These are phyloP conservation scores for Lophiostoma macrostomum DNA, from an alignment of 495 filamentous ascomycete species.

Conservation along the genomic window DNA sequence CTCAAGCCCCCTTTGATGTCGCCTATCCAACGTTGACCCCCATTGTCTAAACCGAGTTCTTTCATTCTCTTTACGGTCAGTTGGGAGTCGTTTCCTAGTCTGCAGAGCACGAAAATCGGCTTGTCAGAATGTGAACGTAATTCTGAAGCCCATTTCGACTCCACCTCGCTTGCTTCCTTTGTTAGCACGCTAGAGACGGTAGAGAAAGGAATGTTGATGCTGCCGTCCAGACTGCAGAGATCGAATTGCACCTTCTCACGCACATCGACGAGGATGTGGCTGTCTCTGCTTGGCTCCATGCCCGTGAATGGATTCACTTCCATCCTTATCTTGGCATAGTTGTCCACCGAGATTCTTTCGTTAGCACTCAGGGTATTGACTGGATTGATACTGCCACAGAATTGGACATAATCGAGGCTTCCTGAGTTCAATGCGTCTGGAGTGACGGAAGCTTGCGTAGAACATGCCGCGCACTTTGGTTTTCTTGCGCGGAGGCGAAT, in stretches of 20 bases:
- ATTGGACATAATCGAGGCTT: constrained; percentile 70
- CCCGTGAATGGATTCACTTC: constrained; percentile 20
- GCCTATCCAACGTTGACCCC: constrained; percentile 58
- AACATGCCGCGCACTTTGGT: constrained; percentile 71
- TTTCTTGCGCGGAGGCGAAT: constrained; percentile 67
- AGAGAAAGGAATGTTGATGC: constrained; percentile 75
- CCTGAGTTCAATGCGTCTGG: constrained; percentile 59
- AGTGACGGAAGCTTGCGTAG: constrained; percentile 57
- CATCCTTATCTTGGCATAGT: constrained; percentile 44
- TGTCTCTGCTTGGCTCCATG: constrained; percentile 16
- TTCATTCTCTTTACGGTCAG: constrained; percentile 68
- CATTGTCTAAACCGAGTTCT: constrained; percentile 58
- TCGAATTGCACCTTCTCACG: constrained; percentile 79
- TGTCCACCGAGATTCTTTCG: constrained; percentile 59
- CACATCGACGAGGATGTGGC: constrained; percentile 72
- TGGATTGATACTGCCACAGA: constrained; percentile 61
- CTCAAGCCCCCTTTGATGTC: constrained; percentile 80
- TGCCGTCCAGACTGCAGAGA: constrained; percentile 69
- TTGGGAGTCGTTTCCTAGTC: constrained; percentile 87
- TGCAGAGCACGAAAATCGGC: constrained; percentile 75
- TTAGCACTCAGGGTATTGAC: constrained; percentile 53
- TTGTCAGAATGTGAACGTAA: constrained; percentile 27
- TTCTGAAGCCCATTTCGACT: constrained; percentile 21
- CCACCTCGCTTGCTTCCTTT: constrained; percentile 3
- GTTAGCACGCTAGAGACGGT: not conserved